These are phyloP conservation scores for Sporisorium reilianum DNA, from an alignment of 1,284 basidiomycete species.

Conservation along the genomic window DNA sequence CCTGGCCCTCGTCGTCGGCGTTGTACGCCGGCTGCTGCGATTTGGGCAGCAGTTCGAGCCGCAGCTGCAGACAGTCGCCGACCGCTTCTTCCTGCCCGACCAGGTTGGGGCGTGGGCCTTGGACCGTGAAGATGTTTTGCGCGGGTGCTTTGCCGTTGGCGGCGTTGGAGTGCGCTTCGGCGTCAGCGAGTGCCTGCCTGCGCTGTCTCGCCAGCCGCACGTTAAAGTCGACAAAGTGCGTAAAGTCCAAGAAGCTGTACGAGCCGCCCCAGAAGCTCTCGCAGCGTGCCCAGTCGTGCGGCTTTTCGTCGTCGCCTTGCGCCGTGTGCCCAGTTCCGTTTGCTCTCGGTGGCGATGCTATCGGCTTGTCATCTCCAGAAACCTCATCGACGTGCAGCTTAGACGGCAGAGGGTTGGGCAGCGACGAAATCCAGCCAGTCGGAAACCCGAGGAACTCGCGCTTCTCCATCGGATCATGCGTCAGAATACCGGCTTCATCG, in stretches of 20 bases:
- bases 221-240: conserved; percentile 50
- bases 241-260: conserved; percentile 52
- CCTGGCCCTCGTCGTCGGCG: conserved; percentile 29
- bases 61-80: conserved; percentile 54
- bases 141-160: conserved; percentile 7
- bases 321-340: background rate
- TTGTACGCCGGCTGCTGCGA: conserved; percentile 34
- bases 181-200: conserved; percentile 8
- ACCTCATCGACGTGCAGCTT: conserved; percentile 10
- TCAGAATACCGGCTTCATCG: conserved; percentile 19
- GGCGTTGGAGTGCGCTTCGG: background rate
- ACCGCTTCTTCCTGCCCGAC: conserved; percentile 50
- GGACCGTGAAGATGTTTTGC: background rate
- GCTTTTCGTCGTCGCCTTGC: conserved; percentile 42
- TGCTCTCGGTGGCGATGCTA: conserved; percentile 1
- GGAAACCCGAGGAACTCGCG: conserved; percentile 40
- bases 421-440: conserved; percentile 38
- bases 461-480: conserved; percentile 39
- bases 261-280: conserved; percentile 54
- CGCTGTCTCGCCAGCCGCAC: conserved; percentile 31
- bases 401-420: conserved; percentile 13
- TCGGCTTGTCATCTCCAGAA: background rate
- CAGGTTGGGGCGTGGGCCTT: conserved; percentile 27
- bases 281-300: conserved; percentile 56
- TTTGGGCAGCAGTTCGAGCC: conserved; percentile 50